Conservation (phyloP, 1,284 basidiomycete genomes). For the Rhodotorula sp. region DNA sequence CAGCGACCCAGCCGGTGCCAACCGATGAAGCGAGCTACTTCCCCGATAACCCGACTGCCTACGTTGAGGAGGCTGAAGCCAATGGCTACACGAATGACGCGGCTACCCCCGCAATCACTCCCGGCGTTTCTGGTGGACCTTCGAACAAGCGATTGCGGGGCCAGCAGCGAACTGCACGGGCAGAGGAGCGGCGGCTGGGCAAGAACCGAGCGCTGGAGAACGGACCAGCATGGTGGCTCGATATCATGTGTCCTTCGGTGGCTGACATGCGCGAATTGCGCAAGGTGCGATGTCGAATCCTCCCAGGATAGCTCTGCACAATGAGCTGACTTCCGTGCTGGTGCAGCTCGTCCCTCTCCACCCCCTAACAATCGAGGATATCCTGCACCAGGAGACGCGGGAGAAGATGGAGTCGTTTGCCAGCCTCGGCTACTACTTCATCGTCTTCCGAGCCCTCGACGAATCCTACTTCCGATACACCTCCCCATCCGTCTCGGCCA, state of each 20-base stretch:
- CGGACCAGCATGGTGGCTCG: conserved; percentile 77
- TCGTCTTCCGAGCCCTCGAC: conserved; percentile 83
- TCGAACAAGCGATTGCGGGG: conserved; percentile 17
- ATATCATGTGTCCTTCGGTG: conserved; percentile 85
- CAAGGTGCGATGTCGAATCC: conserved; percentile 58
- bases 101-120: conserved; percentile 22
- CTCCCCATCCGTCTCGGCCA: conserved; percentile 40
- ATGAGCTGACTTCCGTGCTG: conserved; percentile 8
- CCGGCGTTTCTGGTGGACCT: conserved; percentile 16
- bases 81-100: background rate
- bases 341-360: conserved; percentile 78
- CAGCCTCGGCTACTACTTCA: conserved; percentile 87
- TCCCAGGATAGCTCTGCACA: background rate
- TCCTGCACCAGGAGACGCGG: conserved; percentile 86
- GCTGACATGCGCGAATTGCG: conserved; percentile 84
- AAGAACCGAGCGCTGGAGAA: conserved; percentile 31
- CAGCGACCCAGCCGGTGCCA: background rate
- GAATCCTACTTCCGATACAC: conserved; percentile 60
- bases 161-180: conserved; percentile 26
- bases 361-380: conserved; percentile 91
- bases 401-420: conserved; percentile 91
- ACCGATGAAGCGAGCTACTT: conserved; percentile 22
- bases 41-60: background rate
- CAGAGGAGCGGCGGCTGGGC: conserved; percentile 32
- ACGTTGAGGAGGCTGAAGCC: background rate